Evolutionary conservation across 2,329 filamentous ascomycete genomes (phyloP).

Genomic region (Aspergillus sp.): DNA sequence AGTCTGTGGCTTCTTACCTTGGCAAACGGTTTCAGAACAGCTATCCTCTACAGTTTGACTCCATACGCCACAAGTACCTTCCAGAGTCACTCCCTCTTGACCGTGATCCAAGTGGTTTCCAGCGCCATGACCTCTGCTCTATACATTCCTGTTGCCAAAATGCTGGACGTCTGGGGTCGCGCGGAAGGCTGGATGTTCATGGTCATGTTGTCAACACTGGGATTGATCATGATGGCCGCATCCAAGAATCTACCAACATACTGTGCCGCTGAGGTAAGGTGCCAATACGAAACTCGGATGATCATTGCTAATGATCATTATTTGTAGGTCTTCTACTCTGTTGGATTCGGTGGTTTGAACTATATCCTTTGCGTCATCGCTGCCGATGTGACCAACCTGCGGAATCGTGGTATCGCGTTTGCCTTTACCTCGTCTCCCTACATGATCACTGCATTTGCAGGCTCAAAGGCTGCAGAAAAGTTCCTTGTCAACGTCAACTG

Average conservation of each 20-base stretch:
- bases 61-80: slow-evolving; percentile 58
- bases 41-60: slow-evolving; percentile 42
- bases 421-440: slow-evolving; percentile 67
- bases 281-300: too few relatives aligned
- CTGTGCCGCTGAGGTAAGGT: slow-evolving; percentile 58
- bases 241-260: slow-evolving; percentile 64
- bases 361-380: slow-evolving; percentile 64
- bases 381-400: slow-evolving; percentile 64
- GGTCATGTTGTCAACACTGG: slow-evolving; percentile 49
- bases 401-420: slow-evolving; percentile 64
- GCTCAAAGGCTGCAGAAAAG: slow-evolving; percentile 57
- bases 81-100: slow-evolving; percentile 56
- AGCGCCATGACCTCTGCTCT: slow-evolving; percentile 59
- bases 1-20: slow-evolving; percentile 47
- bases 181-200: slow-evolving; percentile 61
- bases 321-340: slow-evolving; percentile 59
- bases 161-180: slow-evolving; percentile 66
- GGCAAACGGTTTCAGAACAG: slow-evolving; percentile 41
- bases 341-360: slow-evolving; percentile 60
- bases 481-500: slow-evolving; percentile 55
- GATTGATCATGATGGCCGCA: slow-evolving; percentile 65
- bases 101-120: slow-evolving; percentile 59
- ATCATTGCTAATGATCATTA: neutral
- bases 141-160: slow-evolving; percentile 66
- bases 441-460: slow-evolving; percentile 65